Evolutionary conservation across 2,329 filamentous ascomycete species (phyloP), one percentile per base, ranked within the genome.

Genomic region (Rutstroemia sp.): DNA sequence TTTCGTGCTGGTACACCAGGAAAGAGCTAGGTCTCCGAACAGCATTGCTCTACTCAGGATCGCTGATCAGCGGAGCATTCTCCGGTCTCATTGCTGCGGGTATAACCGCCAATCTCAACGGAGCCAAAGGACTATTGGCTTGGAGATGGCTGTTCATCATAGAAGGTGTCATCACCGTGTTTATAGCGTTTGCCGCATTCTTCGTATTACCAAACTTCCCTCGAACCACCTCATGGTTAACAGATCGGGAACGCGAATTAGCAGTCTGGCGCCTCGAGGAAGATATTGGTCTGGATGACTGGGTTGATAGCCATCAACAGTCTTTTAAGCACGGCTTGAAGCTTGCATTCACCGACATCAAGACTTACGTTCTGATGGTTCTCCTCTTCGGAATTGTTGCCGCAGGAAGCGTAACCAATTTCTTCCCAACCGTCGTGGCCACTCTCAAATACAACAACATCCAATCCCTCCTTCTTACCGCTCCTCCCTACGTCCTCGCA

Each of bases 121-220:
- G 80, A 2, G 70, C 71, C 0, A 71, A 70, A 7, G 84, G 84
- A 0, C 71, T 84, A 2, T 71, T 75, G 2, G 82, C 83, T 4
- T 89, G 78, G 85, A 74, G 83, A 12, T 85, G 80, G 79, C 72
- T 87, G 0, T 88, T 88, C 71, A 83, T 89, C 54, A 82, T 89
- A 40, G 86, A 89, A 68, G 86, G 86, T 23, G 74, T 76, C 16
- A 76, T 86, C 57, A 89, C 86, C 1, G 72, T 89, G 23, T 73
- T 72, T 5, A 75, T 89, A 27, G 84, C 86, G 14, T 67, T 82
- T 5, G 63, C 68, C 1, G 76, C 82, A 1, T 78, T 77, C 65
- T 57, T 81, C 62, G 70, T 88, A 30, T 73, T 90, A 14, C 86
- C 86, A 0, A 81, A 89, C 66, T 87, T 87, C 60, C 86, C 86